Evolutionary conservation across 2,329 filamentous ascomycete genomes (phyloP).

Genomic region (Whalleya microplaca): DNA sequence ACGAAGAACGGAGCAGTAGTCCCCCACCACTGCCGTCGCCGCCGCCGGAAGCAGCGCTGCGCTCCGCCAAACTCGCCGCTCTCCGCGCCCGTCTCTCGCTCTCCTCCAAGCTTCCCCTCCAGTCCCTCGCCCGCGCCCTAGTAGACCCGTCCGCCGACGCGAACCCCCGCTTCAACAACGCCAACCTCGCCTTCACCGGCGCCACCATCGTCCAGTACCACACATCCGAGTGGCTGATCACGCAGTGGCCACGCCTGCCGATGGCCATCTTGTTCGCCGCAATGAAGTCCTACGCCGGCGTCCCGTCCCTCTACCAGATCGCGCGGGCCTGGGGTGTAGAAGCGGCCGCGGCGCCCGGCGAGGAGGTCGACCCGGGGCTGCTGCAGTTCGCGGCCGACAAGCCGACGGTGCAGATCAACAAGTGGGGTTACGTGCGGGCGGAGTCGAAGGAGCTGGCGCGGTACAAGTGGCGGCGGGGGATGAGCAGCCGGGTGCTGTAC

Average conservation of each 20-base stretch:
- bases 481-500: constrained; percentile 77
- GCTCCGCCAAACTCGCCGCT: constrained; percentile 88
- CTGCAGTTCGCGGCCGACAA: constrained; percentile 72
- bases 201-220: constrained; percentile 86
- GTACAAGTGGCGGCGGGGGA: constrained; percentile 66
- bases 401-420: constrained; percentile 49
- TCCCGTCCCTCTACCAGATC: constrained; percentile 72
- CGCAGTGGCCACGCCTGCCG: constrained; percentile 87
- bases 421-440: constrained; percentile 56
- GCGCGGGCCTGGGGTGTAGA: constrained; percentile 92
- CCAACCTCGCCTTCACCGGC: constrained; percentile 79
- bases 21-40: constrained; percentile 72
- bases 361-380: constrained; percentile 88
- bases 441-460: constrained; percentile 51
- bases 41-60: constrained; percentile 64
- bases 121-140: constrained; percentile 84
- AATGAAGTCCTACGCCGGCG: constrained; percentile 81
- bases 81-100: constrained; percentile 88
- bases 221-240: constrained; percentile 83
- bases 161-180: constrained; percentile 84
- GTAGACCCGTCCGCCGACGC: constrained; percentile 84
- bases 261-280: constrained; percentile 86
- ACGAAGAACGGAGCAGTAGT: constrained; percentile 37
- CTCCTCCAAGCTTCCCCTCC: constrained; percentile 77
- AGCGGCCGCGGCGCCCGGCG: constrained; percentile 80